Base-by-base conservation (phyloP, 768 basidiomycete species). In the Naganishia vaughanmartiniae region DNA sequence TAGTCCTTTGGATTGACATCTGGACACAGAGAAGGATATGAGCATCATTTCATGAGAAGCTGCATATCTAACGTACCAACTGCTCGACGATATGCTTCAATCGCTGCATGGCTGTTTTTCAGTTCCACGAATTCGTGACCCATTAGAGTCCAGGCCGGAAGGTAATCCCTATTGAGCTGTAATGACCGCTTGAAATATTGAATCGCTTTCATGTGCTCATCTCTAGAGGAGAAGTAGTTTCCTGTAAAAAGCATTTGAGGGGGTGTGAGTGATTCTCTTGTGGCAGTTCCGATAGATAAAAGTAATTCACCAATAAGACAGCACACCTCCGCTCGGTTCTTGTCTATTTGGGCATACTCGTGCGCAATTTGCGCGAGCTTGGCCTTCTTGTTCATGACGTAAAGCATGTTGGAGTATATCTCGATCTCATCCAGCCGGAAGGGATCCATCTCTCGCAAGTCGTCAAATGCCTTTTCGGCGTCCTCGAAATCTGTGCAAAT, bases 71-170 rank as follows among this genome's bases (percentile, higher is more conserved):
- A 82, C 89, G 68, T 81, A 93, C 94, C 93, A 71, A 98, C 88
- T 65, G 96, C 96, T 78, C 93, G 87, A 67, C 96, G 87, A 81
- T 98, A 99, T 12, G 93, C 91, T 82, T 98, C 96, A 67, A 98
- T 96, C 19, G 96, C 95, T 1, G 96, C 96, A 84, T 98, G 94
- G 5, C 93, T 93, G 81, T 99, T 98, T 83, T 98, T 98, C 89
- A 96, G 89, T 83, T 99, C 96, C 54, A 99, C 90, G 76, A 91
- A 97, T 82, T 98, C 96, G 77, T 99, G 96, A 0, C 96, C 96
- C 92, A 99, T 93, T 73, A 99, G 83, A 4, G 95, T 98, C 96
- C 96, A 99, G 6, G 96, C 96, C 9, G 93, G 91, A 54, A 98
- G 85, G 82, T 93, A 98, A 1, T 90, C 93, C 67, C 91, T 87